A percentile compares a stretch with the other conserved stretches of the same genome.
These are phyloP conservation scores for Amaranthus hypochondriacus DNA, from an alignment of 148 eudicot genomes.

Conservation along the genomic window DNA sequence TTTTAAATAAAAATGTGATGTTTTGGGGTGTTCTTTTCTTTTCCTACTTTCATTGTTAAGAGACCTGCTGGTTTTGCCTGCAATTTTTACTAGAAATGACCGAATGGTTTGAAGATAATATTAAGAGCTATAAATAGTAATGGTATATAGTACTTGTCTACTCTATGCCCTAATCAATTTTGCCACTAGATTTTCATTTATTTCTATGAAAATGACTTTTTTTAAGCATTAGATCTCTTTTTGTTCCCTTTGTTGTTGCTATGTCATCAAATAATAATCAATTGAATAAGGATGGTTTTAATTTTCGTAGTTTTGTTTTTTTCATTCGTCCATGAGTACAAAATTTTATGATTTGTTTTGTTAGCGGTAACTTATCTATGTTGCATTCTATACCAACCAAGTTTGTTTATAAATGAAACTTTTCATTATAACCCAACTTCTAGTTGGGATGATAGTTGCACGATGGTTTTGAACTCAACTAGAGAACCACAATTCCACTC, in stretches of 20 bases:
- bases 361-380: constrained; percentile 14
- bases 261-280: not conserved
- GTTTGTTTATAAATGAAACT: not conserved
- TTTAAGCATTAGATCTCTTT: constrained; percentile 18
- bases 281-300: too few species aligned
- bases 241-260: constrained; percentile 18
- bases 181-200: constrained; percentile 4
- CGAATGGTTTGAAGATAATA: constrained; percentile 20
- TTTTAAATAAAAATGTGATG: too few species aligned
- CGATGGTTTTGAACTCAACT: too few species aligned
- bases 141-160: constrained; percentile 1
- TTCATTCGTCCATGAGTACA: too few species aligned
- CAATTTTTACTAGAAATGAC: constrained; percentile 23
- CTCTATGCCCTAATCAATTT: not conserved
- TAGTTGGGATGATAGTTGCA: too few species aligned
- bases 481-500: too few species aligned
- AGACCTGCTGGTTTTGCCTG: constrained; percentile 21
- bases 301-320: too few species aligned
- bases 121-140: constrained; percentile 18
- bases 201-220: constrained; percentile 19
- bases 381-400: constrained; percentile 4
- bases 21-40: too few species aligned
- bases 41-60: constrained; percentile 11
- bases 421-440: too few species aligned
- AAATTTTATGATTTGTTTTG: too few species aligned